A percentile compares a stretch with the other conserved stretches of the same genome.
Conservation (phyloP, 768 basidiomycete species). For the Leccinum variicolor region DNA sequence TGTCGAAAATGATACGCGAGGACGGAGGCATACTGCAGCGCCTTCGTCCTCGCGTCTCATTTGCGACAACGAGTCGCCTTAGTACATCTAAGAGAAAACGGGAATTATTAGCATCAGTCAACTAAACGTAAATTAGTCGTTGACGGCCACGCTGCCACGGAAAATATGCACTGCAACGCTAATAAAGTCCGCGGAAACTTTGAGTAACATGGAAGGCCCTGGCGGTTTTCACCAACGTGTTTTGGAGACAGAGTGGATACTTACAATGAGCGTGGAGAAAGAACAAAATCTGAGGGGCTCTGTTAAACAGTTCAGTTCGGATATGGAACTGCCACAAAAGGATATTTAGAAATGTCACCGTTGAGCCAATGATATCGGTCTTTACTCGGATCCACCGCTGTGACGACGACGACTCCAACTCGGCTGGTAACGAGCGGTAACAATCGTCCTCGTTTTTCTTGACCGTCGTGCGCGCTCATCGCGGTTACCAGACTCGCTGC, state of each 20-base stretch:
- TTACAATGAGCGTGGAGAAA: background rate
- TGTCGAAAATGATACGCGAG: conserved; percentile 11
- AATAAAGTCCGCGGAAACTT: background rate
- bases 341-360: background rate
- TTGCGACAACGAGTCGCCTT: conserved; percentile 6
- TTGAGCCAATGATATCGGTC: conserved; percentile 3
- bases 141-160: conserved; percentile 17
- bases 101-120: conserved; percentile 11
- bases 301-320: no score
- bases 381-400: conserved; percentile 12
- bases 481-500: background rate
- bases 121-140: conserved; percentile 25
- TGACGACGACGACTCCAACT: background rate
- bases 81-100: conserved; percentile 8
- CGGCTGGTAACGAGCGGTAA: conserved; percentile 3
- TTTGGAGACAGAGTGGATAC: background rate
- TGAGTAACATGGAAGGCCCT: background rate
- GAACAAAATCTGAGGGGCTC: background rate
- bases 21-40: conserved; percentile 2
- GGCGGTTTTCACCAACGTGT: conserved; percentile 4
- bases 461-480: background rate
- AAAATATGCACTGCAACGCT: background rate
- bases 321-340: background rate
- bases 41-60: conserved; percentile 11
- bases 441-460: background rate